phyloP scores from a whole-genome alignment of 73 alveolate species.

The Paramecium caudatum region DNA sequence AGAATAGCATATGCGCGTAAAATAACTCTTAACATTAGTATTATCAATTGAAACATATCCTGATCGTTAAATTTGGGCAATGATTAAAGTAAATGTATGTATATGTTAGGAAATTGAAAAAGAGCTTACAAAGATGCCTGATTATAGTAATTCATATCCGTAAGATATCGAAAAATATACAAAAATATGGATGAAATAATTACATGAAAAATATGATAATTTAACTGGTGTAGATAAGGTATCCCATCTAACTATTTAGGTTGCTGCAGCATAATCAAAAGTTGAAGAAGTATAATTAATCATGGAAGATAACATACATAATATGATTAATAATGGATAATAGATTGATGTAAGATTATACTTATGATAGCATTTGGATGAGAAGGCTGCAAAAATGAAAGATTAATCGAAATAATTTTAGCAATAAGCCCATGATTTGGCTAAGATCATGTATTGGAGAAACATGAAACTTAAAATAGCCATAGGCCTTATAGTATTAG shows the following conservation, averaged over 20 bases:
- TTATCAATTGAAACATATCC: background rate
- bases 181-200: conserved; percentile 6
- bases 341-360: background rate
- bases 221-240: conserved; percentile 27
- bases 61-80: background rate
- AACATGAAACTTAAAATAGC: conserved; percentile 43
- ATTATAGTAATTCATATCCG: background rate
- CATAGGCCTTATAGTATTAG: conserved; percentile 40
- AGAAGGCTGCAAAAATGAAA: conserved; percentile 34
- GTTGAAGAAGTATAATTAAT: background rate
- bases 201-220: conserved; percentile 62
- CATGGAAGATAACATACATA: conserved; percentile 27
- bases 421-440: conserved; percentile 1
- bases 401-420: background rate
- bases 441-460: conserved; percentile 68
- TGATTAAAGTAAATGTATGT: conserved; percentile 11
- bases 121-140: conserved; percentile 33
- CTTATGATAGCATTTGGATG: conserved; percentile 28
- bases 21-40: background rate
- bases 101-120: conserved; percentile 47
- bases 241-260: background rate
- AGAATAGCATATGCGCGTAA: conserved; percentile 21
- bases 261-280: background rate
- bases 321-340: background rate
- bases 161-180: conserved; percentile 19